Base-by-base conservation (phyloP, 75 land plant genomes). In the Adiantum capillusveneris region DNA sequence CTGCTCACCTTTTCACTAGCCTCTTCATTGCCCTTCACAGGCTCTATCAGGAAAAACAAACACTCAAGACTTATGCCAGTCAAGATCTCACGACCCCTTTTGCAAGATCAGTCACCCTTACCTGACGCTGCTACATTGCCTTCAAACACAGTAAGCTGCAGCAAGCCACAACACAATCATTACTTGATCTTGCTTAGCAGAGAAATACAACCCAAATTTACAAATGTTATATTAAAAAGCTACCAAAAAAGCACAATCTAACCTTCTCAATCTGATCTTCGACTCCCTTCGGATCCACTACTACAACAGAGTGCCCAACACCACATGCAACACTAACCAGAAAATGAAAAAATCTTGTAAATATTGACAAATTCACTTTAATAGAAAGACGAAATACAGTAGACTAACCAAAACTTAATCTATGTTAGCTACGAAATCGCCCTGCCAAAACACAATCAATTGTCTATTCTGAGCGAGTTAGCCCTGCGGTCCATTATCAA, bases 281-380 rank as follows among this genome's bases (percentile, higher is more conserved):
- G 57, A 71, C 58, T 62, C 78, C 78, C 34, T 66, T 57, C 58
- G 84, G 69, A 64, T 77, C 83, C 48, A 95, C 86, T 7, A 95
- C 66, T 25, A 84, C 71, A 64, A 90, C 53, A 12, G 99, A 84
- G 54, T 86, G 87, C 1, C 75, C 87, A 34, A 75, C 19, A 25
- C 96, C 96, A 84, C 92, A 87, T 6, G 90, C 96, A 65, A 87
- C 96, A 64, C 92, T 87, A n/a, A n/a, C n/a, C n/a, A n/a, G n/a
- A 63, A 46, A 80, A 29, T 60, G 20, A 25, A 36, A 13, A 34
- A 34, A 34, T 34, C 37, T 34, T 34, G 37, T 9, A 34, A 34
- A 34, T 9, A 34, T 34, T 34, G 37, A 34, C 37, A 34, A 3
- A 3, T 34, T 34, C 58, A 56, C 6, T 25, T n/a, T n/a, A n/a